phyloP scores from a whole-genome alignment of 441 rosid species.

The Adansonia madagascariensis region DNA sequence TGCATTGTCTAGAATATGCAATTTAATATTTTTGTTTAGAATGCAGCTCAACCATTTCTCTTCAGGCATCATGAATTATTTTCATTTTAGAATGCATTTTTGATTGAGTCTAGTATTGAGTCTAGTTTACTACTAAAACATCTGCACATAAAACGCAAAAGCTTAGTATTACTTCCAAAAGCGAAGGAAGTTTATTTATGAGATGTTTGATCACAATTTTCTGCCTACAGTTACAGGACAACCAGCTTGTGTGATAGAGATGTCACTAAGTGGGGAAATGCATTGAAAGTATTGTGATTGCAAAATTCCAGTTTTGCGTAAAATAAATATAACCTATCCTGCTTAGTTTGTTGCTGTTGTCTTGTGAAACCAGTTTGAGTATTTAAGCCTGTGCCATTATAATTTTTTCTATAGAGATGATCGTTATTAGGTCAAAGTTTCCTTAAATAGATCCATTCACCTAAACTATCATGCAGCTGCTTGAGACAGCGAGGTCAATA shows the following conservation, averaged over 20 bases:
- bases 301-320: background rate
- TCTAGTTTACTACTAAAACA: background rate
- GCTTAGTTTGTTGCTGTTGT: background rate
- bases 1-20: background rate
- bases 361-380: background rate
- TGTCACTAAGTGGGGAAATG: background rate
- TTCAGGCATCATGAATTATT: background rate
- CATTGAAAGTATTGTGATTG: background rate
- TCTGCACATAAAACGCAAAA: background rate
- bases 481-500: background rate
- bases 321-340: background rate
- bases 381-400: background rate
- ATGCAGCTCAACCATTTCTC: slow-evolving; percentile 15
- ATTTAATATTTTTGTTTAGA: background rate
- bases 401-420: background rate
- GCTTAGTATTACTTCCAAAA: background rate
- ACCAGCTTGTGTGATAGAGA: background rate
- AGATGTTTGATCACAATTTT: slow-evolving; percentile 2
- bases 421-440: background rate
- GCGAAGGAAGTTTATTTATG: background rate
- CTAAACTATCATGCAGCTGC: background rate
- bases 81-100: no score
- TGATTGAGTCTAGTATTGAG: background rate
- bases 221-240: background rate
- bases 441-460: background rate